Percentiles rank a stretch among this genome's conserved stretches.
Evolutionary conservation across 1,284 basidiomycete genomes (phyloP).

Genomic region (Ceratobasidium sp.): DNA sequence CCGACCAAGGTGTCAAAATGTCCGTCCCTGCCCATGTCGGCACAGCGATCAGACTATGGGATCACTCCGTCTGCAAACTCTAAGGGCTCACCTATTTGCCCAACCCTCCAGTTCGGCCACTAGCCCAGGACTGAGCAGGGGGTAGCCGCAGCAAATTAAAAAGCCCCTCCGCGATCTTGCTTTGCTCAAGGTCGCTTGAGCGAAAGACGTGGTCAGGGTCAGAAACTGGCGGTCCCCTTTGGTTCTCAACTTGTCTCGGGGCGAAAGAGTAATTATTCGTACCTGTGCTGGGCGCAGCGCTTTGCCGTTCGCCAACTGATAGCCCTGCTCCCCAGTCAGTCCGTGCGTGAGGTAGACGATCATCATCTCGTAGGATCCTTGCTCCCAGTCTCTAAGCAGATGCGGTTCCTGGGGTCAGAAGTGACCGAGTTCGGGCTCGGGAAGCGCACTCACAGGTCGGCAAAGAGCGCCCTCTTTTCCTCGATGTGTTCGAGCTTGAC

Average conservation of each 20-base stretch:
- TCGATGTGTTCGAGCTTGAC: slow-evolving; percentile 27
- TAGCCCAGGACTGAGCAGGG: neutral
- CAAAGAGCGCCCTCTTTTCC: neutral
- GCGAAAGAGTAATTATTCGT: neutral
- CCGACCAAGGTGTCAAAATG: neutral
- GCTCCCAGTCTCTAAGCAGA: slow-evolving; percentile 11
- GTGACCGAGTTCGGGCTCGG: neutral
- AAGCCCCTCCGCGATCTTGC: neutral
- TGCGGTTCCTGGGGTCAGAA: neutral
- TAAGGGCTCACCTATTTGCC: neutral
- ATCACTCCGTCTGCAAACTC: no score
- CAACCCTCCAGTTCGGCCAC: neutral
- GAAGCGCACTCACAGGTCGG: slow-evolving; percentile 4
- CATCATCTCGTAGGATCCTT: neutral
- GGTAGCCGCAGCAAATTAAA: slow-evolving; percentile 12
- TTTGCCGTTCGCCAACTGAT: slow-evolving; percentile 20
- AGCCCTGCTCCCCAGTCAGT: slow-evolving; percentile 22
- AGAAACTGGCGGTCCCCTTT: slow-evolving; percentile 4
- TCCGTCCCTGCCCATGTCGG: no score
- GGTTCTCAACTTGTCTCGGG: neutral
- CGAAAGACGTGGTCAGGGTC: neutral
- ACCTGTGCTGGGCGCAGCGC: neutral
- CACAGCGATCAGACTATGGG: neutral
- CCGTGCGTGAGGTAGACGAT: slow-evolving; percentile 31
- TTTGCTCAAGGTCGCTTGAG: neutral